These are phyloP conservation scores for Nematodospora valgi DNA, from an alignment of 805 yeast genomes.

Conservation along the genomic window DNA sequence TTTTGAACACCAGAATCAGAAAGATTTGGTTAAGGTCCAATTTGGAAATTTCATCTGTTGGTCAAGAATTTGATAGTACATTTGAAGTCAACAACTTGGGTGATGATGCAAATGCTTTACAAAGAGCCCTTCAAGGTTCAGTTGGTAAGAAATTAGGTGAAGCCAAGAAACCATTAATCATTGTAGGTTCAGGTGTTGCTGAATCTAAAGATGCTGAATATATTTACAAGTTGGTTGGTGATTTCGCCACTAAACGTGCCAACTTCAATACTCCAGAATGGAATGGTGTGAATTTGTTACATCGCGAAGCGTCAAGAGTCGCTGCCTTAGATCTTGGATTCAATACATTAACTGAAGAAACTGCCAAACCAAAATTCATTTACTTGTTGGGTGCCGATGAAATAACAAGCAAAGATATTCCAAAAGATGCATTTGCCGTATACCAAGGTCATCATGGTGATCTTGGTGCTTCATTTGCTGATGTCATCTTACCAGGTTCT, in stretches of 20 bases:
- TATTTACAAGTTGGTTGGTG: constrained; percentile 55
- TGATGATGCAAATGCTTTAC: constrained; percentile 51
- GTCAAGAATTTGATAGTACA: constrained; percentile 75
- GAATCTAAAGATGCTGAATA: constrained; percentile 64
- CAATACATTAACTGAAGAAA: constrained; percentile 47
- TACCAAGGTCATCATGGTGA: constrained; percentile 95
- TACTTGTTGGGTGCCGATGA: constrained; percentile 87
- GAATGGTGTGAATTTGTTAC: constrained; percentile 80
- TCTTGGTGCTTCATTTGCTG: constrained; percentile 82
- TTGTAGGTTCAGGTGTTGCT: constrained; percentile 76
- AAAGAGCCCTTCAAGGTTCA: constrained; percentile 60
- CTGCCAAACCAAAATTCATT: constrained; percentile 64
- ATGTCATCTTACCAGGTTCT: constrained; percentile 80
- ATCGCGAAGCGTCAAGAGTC: constrained; percentile 82
- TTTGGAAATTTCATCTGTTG: constrained; percentile 69
- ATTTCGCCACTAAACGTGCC: constrained; percentile 51
- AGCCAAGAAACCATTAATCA: constrained; percentile 74
- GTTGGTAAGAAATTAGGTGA: constrained; percentile 62
- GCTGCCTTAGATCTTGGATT: constrained; percentile 88
- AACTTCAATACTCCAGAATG: constrained; percentile 69
- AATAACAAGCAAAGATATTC: constrained; percentile 62
- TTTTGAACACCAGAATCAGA: constrained; percentile 78
- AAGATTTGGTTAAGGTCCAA: constrained; percentile 70
- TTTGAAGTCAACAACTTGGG: constrained; percentile 67
- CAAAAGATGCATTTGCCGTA: constrained; percentile 81